Evolutionary conservation across 2,329 filamentous ascomycete genomes (phyloP), one percentile per base, ranked within the genome.

Genomic region (Geosmithia flava): DNA sequence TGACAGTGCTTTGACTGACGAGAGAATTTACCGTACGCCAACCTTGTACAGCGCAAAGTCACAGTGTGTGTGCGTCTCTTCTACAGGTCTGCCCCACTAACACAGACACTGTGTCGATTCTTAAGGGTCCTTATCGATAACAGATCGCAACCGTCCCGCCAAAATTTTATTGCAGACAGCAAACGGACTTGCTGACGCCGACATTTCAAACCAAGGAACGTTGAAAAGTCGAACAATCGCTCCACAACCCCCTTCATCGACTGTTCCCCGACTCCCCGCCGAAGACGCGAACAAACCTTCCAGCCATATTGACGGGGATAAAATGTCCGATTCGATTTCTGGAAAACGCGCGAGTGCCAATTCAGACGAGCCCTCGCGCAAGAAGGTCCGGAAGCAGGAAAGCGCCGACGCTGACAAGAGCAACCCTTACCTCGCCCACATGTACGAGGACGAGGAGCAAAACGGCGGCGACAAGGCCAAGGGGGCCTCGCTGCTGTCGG

Each of bases 341-440:
- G 63, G 59, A 47, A 75, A 75, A 60, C 66, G 72, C 53, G 60
- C 61, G 47, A 72, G 66, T 54, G 62, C 66, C 47, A 70, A 74
- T 51, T 56, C 59, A 45, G 69, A 71, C 46, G 67, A 67, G 20
- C 48, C 58, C 44, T 65, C 57, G 30, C 62, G 66, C 51, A 71
- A 72, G 55, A 75, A 72, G 62, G 59, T 62, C 42, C 67, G 64
- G 53, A 71, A 65, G 57, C 54, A 55, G 15, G 59, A 60, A 33
- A 40, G 27, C 17, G 53, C 54, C 29, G 16, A 20, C 30, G 61
- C 58, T 48, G 55, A 59, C 17, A 66, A 64, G 53, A 62, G 76
- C 62, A 97, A 97, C 63, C 87, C 87, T 1, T 97, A 98, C 70
- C 80, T 98, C 53, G 87, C 89, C 49, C 93, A 98, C 67, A 85